Percentiles rank a stretch among this genome's conserved stretches.
phyloP scores from a whole-genome alignment of 169 alveolate genomes.

The Eimeria praecox region DNA sequence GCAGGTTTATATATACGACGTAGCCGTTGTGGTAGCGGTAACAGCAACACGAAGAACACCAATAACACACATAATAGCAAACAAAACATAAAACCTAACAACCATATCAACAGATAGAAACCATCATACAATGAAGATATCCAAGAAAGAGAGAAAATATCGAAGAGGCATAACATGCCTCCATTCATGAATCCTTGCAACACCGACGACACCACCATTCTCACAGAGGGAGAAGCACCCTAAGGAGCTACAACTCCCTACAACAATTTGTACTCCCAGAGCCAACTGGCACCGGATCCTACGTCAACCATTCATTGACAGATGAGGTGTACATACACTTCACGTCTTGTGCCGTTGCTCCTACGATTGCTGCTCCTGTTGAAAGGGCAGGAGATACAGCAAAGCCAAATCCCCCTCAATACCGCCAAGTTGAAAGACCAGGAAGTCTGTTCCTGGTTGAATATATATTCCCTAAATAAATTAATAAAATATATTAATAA shows the following conservation, averaged over 20 bases:
- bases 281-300: not conserved
- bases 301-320: not conserved
- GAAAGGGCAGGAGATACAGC: too few relatives aligned
- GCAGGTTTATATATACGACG: constrained; percentile 28
- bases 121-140: too few relatives aligned
- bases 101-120: not conserved
- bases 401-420: too few relatives aligned
- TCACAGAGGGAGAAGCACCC: not conserved
- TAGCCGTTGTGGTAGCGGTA: not conserved
- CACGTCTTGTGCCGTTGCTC: not conserved
- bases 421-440: too few relatives aligned
- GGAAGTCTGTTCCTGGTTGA: too few relatives aligned
- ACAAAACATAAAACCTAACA: not conserved
- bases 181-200: not conserved
- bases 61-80: not conserved
- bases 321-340: not conserved
- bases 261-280: not conserved
- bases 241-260: not conserved
- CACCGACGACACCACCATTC: not conserved
- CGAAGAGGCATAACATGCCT: not conserved
- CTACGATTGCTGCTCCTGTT: not conserved
- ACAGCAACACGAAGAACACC: constrained; percentile 4
- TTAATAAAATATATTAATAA: too few relatives aligned
- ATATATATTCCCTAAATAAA: too few relatives aligned
- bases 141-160: not conserved